Evolutionary conservation across 176 grass and related monocot species (phyloP), one percentile per base, ranked within the genome.

Genomic region (Aegilops speltoides): DNA sequence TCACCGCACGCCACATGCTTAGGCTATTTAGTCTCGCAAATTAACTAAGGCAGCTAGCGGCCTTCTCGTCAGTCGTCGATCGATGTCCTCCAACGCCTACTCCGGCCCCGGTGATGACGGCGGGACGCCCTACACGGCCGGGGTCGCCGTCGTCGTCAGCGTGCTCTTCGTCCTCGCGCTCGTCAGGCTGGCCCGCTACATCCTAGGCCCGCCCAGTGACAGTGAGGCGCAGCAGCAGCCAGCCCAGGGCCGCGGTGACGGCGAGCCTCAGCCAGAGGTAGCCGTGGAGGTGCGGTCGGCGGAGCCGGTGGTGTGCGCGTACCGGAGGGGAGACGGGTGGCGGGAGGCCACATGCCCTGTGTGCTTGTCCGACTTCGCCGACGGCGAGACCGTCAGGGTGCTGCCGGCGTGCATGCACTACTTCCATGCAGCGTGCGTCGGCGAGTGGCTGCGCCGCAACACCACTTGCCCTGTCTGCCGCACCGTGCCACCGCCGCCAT

Each of bases 401-500:
- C 80, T 84, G 40, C 80, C 74, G 14, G 43, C 4, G 31, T 91
- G 85, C 80, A 46, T 60, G 75, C 85, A 91, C 59, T 79, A 71
- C 56, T 87, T 87, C 80, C 89, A 91, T 8, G 40, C 80, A 2
- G 41, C 73, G 11, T 90, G 89, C 75, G 63, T 87, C 8, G 75
- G 79, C 28, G 36, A 79, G 59, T 87, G 89, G 89, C 80, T 87
- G 57, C 68, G 68, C 57, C 22, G 38, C 22, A 68, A 67, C 56
- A 3, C 46, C 16, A 91, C 67, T 34, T 90, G 85, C 48, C 89
- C 89, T 1, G 41, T 87, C 61, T 87, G 89, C 36, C 80, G 89
- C 17, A 45, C 84, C 8, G 61, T 45, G 2, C 36, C 15, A 3
- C 77, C 22, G 45, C 6, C 26, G 1, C 46, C 73, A 2, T 77